Evolutionary conservation across 176 grass and related monocot genomes (phyloP), one percentile per base, ranked within the genome.

Genomic region (Poa annua): DNA sequence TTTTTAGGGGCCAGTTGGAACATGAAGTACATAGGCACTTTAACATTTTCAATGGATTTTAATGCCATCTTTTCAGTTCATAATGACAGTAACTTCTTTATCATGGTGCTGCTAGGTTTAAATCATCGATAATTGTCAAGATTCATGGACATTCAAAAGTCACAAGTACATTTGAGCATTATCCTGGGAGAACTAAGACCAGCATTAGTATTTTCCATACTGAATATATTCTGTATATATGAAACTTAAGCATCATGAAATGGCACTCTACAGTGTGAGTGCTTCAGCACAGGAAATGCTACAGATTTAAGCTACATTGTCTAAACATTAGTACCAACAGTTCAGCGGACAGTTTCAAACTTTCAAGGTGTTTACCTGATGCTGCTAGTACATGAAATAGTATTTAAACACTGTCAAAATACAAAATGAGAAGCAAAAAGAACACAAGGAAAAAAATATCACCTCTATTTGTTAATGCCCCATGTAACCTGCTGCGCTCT

Each of bases 391-490:
- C 24, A 63, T 76, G 61, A 69, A 75, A 21, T 54, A 89, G 11
- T 53, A 68, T 21, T 33, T 57, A 53, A 76, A 81, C 47, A 78
- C 7, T 57, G 71, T 3, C 7, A 0, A 66, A 26, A 16, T 52
- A 69, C 5, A 61, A 53, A 56, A 38, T 38, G 26, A 76, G 77
- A 80, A 32, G 1, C 6, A 85, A 5, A 93, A 80, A 22, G 7
- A 78, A 65, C 4, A 59, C 25, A 36, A 36, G 17, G 45, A 84
- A 85, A 17, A 86, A 73, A 52, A 66, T 32, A 62, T 71, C 85
- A 97, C 94, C 94, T 94, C 86, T 88, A 94, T 86, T 50, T 84
- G 76, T 91, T 89, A 93, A 84, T 80, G 86, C 68, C 84, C 94
- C 78, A 91, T 89, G 89, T 91, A 89, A 85, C 84, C 86, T 64